Conservation (phyloP, 352 stramenopile species). For the Thalassiosira ordinaria region DNA sequence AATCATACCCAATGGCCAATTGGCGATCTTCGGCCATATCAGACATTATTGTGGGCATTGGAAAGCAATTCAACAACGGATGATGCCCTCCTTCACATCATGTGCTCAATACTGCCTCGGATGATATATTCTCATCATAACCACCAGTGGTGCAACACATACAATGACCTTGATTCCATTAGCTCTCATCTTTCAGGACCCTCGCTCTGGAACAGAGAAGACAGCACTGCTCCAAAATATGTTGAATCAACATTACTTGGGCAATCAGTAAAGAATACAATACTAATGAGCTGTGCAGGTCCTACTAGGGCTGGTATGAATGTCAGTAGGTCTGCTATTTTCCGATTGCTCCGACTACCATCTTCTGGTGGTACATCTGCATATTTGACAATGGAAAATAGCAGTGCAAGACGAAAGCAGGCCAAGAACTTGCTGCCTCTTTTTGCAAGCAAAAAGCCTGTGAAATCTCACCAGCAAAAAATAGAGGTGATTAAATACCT, state of each 20-base stretch:
- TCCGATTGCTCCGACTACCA: slow-evolving; percentile 57
- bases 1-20: slow-evolving; percentile 64
- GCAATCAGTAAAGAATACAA: slow-evolving; percentile 36
- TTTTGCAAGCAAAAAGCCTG: slow-evolving; percentile 24
- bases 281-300: slow-evolving; percentile 52
- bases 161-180: slow-evolving; percentile 78
- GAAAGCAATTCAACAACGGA: slow-evolving; percentile 61
- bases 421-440: slow-evolving; percentile 53
- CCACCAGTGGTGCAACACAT: slow-evolving; percentile 77
- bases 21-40: slow-evolving; percentile 83
- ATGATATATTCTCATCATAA: slow-evolving; percentile 64
- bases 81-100: slow-evolving; percentile 41
- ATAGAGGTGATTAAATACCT: slow-evolving; percentile 64
- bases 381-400: slow-evolving; percentile 82
- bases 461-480: slow-evolving; percentile 21
- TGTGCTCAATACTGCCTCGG: slow-evolving; percentile 67
- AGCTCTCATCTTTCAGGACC: slow-evolving; percentile 49
- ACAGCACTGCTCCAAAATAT: slow-evolving; percentile 26
- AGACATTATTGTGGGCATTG: slow-evolving; percentile 86
- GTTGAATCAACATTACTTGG: slow-evolving; percentile 41
- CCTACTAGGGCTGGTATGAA: slow-evolving; percentile 56
- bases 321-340: slow-evolving; percentile 48
- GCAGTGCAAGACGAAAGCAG: slow-evolving; percentile 44
- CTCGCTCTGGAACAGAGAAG: slow-evolving; percentile 67
- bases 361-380: slow-evolving; percentile 31